Evolutionary conservation across 768 basidiomycete species (phyloP).

Genomic region (Nidularia pulvinata): DNA sequence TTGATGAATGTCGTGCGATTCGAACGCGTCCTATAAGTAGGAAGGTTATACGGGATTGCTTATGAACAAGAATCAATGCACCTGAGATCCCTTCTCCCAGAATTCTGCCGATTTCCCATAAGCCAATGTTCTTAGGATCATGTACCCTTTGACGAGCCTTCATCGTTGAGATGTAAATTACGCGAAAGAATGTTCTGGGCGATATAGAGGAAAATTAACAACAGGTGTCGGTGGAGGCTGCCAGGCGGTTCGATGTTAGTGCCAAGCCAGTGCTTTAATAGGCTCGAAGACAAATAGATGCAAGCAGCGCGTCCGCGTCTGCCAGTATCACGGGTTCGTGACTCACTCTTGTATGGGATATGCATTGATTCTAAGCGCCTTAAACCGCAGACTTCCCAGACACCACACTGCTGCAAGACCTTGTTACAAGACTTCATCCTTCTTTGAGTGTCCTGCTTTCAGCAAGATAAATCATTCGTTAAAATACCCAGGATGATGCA

Average conservation of each 20-base stretch:
- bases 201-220: background rate
- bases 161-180: background rate
- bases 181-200: background rate
- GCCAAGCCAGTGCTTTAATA: no score
- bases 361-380: background rate
- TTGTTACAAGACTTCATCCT: background rate
- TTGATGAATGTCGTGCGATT: conserved; percentile 85
- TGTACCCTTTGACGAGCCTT: conserved; percentile 1
- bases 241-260: no score
- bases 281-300: conserved; percentile 15
- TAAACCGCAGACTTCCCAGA: background rate
- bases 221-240: background rate
- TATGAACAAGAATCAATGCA: conserved; percentile 20
- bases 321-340: conserved; percentile 13
- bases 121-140: conserved; percentile 71
- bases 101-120: conserved; percentile 86
- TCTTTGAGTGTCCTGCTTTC: background rate
- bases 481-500: conserved; percentile 40
- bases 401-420: background rate
- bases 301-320: conserved; percentile 31
- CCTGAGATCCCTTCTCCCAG: conserved; percentile 83
- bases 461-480: background rate
- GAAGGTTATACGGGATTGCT: background rate
- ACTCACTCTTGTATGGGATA: no score
- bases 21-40: conserved; percentile 75